Base-by-base conservation (phyloP, 768 basidiomycete species). In the Tylopilus vinaceipallidus region DNA sequence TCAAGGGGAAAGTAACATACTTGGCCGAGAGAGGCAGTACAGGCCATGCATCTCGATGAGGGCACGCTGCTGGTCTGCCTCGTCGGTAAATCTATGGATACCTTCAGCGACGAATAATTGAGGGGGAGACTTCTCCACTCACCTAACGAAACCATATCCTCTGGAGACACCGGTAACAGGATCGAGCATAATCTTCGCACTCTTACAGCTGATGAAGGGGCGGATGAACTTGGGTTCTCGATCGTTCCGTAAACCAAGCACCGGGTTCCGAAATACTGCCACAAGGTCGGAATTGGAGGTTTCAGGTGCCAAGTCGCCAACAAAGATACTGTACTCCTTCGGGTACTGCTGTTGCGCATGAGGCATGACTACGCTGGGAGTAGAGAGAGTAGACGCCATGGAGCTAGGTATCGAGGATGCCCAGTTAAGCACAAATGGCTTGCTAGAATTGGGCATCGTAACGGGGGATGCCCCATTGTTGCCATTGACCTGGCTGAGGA, bases 221-320 rank as follows among this genome's bases (percentile, higher is more conserved):
- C 84, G 79, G 46, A 95, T 91, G 56, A 91, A 88, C 66, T 90
- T 89, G 17, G 91, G 91, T 65, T 89, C 89, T 49, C 91, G 78
- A 64, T 93, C 90, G 62, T 86, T 88, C 50, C 90, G 80, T 45
- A 92, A 77, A 36, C 90, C 90, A 13, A 91, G 79, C 3, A 91
- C 86, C 0, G 91, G 91, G 67, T 94, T 91, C 61, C 91, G 85
- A 71, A 93, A 91, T 57, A 94, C 87, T 22, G 88, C 89, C 42
- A 95, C 91, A n/a, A 95, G 74, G 66, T 97, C 93, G n/a, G 88
- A 88, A 70, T 95, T 94, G 58, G 90, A 91, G 6, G 91, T 91
- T 70, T 94, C 92, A 10, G 92, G 88, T 3, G 91, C 91, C 37
- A 97, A 78, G 69, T 97, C 93, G 37, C 93, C 93, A 3, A 95